phyloP scores from a whole-genome alignment of 495 filamentous ascomycete genomes.

The Thermochaetoides thermophila region DNA sequence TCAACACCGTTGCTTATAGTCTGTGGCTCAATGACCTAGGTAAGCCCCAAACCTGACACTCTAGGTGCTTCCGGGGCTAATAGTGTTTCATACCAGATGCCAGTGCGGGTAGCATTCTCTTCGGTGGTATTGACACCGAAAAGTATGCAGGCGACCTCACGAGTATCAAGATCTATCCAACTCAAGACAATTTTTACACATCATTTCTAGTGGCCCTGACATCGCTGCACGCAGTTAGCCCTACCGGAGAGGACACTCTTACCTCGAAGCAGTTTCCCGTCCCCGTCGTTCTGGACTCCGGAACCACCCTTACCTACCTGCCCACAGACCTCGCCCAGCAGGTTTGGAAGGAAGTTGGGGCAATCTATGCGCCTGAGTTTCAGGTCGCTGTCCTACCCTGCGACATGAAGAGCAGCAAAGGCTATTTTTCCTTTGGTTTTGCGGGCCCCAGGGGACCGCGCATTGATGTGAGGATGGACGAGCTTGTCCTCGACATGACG shows the following conservation, averaged over 20 bases:
- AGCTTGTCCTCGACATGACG: constrained; percentile 55
- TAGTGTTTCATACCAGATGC: constrained; percentile 19
- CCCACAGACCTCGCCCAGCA: constrained; percentile 51
- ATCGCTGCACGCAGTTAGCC: constrained; percentile 28
- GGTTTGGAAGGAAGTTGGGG: constrained; percentile 57
- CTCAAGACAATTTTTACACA: constrained; percentile 26
- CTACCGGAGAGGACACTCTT: constrained; percentile 34
- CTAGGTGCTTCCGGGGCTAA: no score
- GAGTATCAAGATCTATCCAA: constrained; percentile 45
- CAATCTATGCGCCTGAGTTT: constrained; percentile 30
- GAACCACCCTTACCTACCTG: constrained; percentile 74
- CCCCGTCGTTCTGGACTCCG: constrained; percentile 73
- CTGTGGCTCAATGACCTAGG: constrained; percentile 74
- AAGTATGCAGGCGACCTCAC: constrained; percentile 67
- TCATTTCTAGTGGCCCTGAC: constrained; percentile 70
- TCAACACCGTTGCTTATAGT: constrained; percentile 75
- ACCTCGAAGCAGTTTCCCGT: constrained; percentile 39
- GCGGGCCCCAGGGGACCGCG: constrained; percentile 42
- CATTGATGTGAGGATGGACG: constrained; percentile 61
- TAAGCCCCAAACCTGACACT: no score
- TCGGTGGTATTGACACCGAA: constrained; percentile 80
- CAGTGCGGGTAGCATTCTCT: constrained; percentile 41
- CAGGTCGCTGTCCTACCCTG: constrained; percentile 58
- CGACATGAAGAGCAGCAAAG: constrained; percentile 41
- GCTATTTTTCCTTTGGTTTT: constrained; percentile 60